Percentiles rank a stretch among this genome's conserved stretches.
These are phyloP conservation scores for Pinguiococcus pyrenoidosus DNA, from an alignment of 108 stramenopile species.

Conservation along the genomic window DNA sequence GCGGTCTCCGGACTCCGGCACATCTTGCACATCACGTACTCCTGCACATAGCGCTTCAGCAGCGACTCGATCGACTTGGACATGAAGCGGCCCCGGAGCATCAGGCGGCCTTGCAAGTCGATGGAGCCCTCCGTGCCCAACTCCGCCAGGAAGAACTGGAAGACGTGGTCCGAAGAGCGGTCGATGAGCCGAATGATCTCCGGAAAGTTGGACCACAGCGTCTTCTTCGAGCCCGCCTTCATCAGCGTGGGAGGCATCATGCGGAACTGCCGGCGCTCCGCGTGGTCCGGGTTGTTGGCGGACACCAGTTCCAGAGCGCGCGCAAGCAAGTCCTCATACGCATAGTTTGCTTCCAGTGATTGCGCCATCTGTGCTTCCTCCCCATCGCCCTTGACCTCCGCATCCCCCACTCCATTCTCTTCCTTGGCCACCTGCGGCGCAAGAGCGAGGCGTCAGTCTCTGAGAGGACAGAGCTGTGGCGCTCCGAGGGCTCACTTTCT, in stretches of 20 bases:
- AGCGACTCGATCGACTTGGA: constrained; percentile 85
- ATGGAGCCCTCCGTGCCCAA: constrained; percentile 93
- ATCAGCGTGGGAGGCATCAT: constrained; percentile 32
- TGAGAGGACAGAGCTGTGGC: too few species aligned
- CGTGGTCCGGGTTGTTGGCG: background rate
- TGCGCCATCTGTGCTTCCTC: constrained; percentile 3
- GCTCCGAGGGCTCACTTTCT: too few species aligned
- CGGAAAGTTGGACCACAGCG: constrained; percentile 96
- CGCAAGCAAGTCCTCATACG: constrained; percentile 16
- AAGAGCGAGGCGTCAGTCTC: too few species aligned
- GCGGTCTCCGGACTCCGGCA: constrained; percentile 91
- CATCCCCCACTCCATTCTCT: constrained; percentile 7
- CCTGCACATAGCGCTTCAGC: constrained; percentile 93
- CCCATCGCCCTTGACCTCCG: constrained; percentile 9
- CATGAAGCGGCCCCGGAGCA: constrained; percentile 47
- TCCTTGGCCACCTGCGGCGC: too few species aligned
- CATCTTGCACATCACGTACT: constrained; percentile 99
- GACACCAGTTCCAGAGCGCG: background rate
- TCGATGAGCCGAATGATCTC: constrained; percentile 97
- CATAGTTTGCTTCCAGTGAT: constrained; percentile 13
- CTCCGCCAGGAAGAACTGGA: constrained; percentile 98
- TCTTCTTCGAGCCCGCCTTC: constrained; percentile 75
- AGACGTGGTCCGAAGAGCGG: constrained; percentile 88
- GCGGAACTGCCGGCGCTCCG: background rate
- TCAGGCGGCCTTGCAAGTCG: constrained; percentile 93